Evolutionary conservation across 2,329 filamentous ascomycete genomes (phyloP), one percentile per base, ranked within the genome.

Genomic region (Colletotrichum brevisporum): DNA sequence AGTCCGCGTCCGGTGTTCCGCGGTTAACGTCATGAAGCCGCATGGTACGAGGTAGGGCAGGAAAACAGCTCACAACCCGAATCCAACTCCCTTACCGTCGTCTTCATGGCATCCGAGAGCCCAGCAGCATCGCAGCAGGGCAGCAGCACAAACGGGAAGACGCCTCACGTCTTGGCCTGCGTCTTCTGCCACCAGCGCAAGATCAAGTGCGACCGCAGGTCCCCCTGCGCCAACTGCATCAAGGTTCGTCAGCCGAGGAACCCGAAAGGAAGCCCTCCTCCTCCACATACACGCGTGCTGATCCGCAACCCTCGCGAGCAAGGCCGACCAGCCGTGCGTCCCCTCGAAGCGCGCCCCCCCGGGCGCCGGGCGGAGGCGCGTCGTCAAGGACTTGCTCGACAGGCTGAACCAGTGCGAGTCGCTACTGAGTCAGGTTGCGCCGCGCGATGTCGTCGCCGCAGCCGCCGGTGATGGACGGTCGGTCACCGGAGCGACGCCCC

Each of bases 131-230:
- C 27, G 36, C 59, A 57, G 36, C n/a, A 36, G 21, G 48, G 24
- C 41, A 55, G n/a, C 41, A 39, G 47, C 39, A 51, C 48, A n/a
- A 21, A 53, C 21, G 65, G 54, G n/a, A 59, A 59, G 54, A 16
- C 47, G 15, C 41, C 39, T 5, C 56, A 53, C 41, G 67, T 63
- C 18, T 45, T 69, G 52, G 64, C 85, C 31, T 88, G 87, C 72
- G 85, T 87, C 18, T 80, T 89, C 36, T 90, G 88, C 74, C 87
- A 89, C 75, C 85, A 87, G 73, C 84, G 88, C 73, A 90, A 90
- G 78, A 89, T 89, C 78, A 89, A 88, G 76, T 90, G 88, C 77
- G 87, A 89, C 74, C 83, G 87, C 69, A 84, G 83, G 48, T 88
- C 84, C 51, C 88, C 88, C 6, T 90, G 88, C 73, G 84, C 79